Conservation (phyloP, 2,329 filamentous ascomycete species). For the Aspergillus quadricinctus region DNA sequence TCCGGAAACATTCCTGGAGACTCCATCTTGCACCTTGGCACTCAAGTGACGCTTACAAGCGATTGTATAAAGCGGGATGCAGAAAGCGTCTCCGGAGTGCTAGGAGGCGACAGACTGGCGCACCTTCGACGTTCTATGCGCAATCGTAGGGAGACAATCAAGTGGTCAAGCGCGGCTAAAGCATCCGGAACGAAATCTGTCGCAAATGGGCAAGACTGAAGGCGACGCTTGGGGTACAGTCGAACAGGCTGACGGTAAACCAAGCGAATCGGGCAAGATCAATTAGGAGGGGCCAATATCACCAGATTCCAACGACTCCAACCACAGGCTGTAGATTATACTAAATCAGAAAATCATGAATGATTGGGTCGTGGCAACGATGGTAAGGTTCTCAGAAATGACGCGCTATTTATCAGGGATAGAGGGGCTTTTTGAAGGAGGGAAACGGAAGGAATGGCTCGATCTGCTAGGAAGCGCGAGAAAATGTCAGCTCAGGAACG, state of each 20-base stretch:
- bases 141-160: not conserved
- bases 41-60: not conserved
- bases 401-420: not conserved
- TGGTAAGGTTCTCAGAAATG: not conserved
- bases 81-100: not conserved
- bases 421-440: not conserved
- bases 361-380: not conserved
- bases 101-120: not conserved
- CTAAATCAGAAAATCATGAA: not conserved
- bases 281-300: not conserved
- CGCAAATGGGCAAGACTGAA: not conserved
- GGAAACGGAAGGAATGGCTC: not conserved
- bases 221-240: not conserved
- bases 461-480: not conserved
- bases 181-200: not conserved
- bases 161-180: not conserved
- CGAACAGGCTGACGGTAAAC: not conserved
- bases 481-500: not conserved
- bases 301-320: not conserved
- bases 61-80: not conserved
- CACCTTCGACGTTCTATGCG: not conserved
- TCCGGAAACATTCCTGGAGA: constrained; percentile 53
- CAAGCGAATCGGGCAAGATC: not conserved
- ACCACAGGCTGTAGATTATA: not conserved
- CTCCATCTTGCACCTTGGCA: constrained; percentile 42